Percentiles rank a stretch among this genome's conserved stretches.
These are phyloP conservation scores for Bacidia rubella DNA, from an alignment of 495 filamentous ascomycete species.

Conservation along the genomic window DNA sequence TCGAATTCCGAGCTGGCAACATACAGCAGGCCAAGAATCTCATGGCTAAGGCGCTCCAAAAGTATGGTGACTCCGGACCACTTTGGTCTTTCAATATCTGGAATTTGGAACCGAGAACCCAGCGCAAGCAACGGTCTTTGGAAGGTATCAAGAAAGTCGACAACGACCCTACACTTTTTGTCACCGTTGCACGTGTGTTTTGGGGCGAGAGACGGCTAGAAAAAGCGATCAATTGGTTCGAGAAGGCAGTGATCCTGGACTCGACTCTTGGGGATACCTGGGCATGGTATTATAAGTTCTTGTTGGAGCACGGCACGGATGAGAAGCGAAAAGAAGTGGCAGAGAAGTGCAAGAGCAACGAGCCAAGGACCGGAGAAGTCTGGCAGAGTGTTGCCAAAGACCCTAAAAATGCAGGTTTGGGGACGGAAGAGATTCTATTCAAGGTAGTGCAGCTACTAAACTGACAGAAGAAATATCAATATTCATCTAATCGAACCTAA, in stretches of 20 bases:
- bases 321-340: constrained; percentile 78
- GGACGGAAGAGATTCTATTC: constrained; percentile 69
- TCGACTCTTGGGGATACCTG: constrained; percentile 82
- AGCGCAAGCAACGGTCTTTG: constrained; percentile 75
- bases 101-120: constrained; percentile 80
- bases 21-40: constrained; percentile 67
- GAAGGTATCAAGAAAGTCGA: constrained; percentile 96
- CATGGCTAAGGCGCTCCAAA: constrained; percentile 86
- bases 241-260: constrained; percentile 81
- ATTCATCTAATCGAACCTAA: no score
- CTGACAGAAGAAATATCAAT: no score
- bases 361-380: constrained; percentile 83
- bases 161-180: constrained; percentile 75
- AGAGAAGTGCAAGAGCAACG: constrained; percentile 56
- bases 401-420: constrained; percentile 60
- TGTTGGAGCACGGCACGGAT: constrained; percentile 78
- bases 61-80: constrained; percentile 75
- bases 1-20: constrained; percentile 84
- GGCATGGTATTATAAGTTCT: constrained; percentile 96
- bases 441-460: constrained; percentile 51
- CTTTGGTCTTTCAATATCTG: constrained; percentile 92
- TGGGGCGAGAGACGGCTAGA: constrained; percentile 72
- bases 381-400: constrained; percentile 82
- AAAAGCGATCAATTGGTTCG: constrained; percentile 90
- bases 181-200: constrained; percentile 61